Base-by-base conservation (phyloP, 257 asterid species). In the Nyctanthes arbortristis region DNA sequence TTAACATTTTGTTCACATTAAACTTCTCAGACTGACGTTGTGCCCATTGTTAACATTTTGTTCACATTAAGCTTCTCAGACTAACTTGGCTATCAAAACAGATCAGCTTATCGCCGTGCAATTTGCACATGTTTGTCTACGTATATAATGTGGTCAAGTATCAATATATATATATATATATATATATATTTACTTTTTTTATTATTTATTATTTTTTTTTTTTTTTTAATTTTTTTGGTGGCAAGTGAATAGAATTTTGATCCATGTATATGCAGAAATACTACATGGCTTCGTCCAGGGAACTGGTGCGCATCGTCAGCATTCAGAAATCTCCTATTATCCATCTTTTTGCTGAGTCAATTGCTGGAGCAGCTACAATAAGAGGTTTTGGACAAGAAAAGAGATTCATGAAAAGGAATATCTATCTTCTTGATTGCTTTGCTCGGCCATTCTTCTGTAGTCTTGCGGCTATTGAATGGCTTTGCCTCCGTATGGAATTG, bases 321-420 rank as follows among this genome's bases (percentile, higher is more conserved):
- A 94, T 94, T 77, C 99, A 94, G 84, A 94, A 94, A 75, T 94
- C 99, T 56, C 99, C 99, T 10, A 78, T 94, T 57, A 91, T 94
- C 76, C 92, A 94, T 84, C 96, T 94, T 34, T 94, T 94, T 78
- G 79, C 95, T 1, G 99, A 94, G 83, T 91, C 99, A 33, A 89
- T 91, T 68, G 98, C 97, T 74, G 99, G 99, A 71, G 97, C 99
- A 52, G 89, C 99, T 65, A 94, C 96, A 20, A 91, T 94, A 63
- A 85, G 99, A 83, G 99, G 99, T 65, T 94, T 94, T 75, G 97
- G 99, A 69, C 99, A 94, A 84, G 96, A 91, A 70, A 94, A 94
- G 81, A 77, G 99, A 80, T 94, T 94, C 90, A 87, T 91, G 98
- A 94, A 94, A 86, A 87, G 92, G 87, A 94, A 94, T 79, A 87